A percentile compares a stretch with the other conserved stretches of the same genome.
Evolutionary conservation across 495 filamentous ascomycete species (phyloP).

Genomic region (Xylaria cubensis): DNA sequence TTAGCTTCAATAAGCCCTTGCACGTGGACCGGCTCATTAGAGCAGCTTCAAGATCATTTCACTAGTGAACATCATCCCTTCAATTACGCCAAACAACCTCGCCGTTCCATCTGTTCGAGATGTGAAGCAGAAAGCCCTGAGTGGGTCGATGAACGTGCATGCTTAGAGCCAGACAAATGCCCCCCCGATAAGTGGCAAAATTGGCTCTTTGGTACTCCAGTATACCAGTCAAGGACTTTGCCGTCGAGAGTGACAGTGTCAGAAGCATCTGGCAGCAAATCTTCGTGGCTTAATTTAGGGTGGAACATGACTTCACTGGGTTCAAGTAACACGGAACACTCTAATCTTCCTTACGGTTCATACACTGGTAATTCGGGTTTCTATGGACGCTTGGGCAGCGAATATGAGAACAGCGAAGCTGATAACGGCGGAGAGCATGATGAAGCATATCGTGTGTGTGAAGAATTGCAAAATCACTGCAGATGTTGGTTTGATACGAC

Average conservation of each 20-base stretch:
- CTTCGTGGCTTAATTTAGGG: neutral
- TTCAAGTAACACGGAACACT: constrained; percentile 18
- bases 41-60: constrained; percentile 32
- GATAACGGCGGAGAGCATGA: neutral
- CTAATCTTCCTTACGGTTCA: constrained; percentile 13
- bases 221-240: neutral
- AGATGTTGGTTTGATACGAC: neutral
- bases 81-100: constrained; percentile 6
- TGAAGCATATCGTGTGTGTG: neutral
- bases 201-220: constrained; percentile 1
- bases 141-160: constrained; percentile 1
- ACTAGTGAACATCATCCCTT: constrained; percentile 30
- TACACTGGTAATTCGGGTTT: neutral
- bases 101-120: constrained; percentile 29
- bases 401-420: neutral
- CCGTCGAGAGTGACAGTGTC: constrained; percentile 12
- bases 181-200: constrained; percentile 17
- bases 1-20: constrained; percentile 31
- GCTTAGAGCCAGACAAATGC: constrained; percentile 8
- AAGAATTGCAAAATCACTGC: neutral
- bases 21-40: constrained; percentile 33
- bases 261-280: constrained; percentile 19
- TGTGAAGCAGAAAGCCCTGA: constrained; percentile 21
- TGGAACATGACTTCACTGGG: constrained; percentile 1
- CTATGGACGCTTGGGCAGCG: neutral